Percentiles rank a stretch among this genome's conserved stretches.
Conservation (phyloP, 2,329 filamentous ascomycete genomes). For the Penicillium hordei region DNA sequence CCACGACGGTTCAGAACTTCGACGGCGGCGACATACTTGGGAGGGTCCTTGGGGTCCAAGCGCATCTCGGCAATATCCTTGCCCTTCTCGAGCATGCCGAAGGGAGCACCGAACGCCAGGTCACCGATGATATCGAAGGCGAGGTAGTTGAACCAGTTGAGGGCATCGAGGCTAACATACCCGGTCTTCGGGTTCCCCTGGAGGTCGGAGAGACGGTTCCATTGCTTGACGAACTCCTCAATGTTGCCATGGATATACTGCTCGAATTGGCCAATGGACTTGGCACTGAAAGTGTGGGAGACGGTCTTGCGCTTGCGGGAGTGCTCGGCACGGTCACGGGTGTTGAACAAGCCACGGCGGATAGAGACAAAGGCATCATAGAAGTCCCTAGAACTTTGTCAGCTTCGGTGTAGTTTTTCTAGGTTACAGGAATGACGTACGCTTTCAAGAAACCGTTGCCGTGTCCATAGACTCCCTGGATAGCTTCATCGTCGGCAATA, state of each 20-base stretch:
- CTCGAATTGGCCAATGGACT: slow-evolving; percentile 80
- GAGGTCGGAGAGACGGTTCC: slow-evolving; percentile 62
- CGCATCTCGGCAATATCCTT: slow-evolving; percentile 75
- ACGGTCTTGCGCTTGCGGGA: slow-evolving; percentile 86
- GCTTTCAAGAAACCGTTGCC: slow-evolving; percentile 73
- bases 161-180: slow-evolving; percentile 66
- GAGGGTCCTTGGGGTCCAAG: slow-evolving; percentile 57
- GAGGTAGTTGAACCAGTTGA: slow-evolving; percentile 77
- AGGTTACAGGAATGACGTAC: slow-evolving; percentile 43
- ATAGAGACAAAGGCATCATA: slow-evolving; percentile 93
- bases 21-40: slow-evolving; percentile 74
- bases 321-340: slow-evolving; percentile 76
- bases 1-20: slow-evolving; percentile 86
- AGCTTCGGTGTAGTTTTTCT: neutral
- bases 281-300: slow-evolving; percentile 80
- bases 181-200: slow-evolving; percentile 50
- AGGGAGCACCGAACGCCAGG: slow-evolving; percentile 70
- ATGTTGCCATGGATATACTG: slow-evolving; percentile 83
- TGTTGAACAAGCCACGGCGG: slow-evolving; percentile 83
- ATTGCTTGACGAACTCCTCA: slow-evolving; percentile 68
- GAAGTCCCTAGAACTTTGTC: slow-evolving; percentile 61
- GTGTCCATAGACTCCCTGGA: slow-evolving; percentile 74
- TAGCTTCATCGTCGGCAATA: slow-evolving; percentile 75
- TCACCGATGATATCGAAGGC: slow-evolving; percentile 63
- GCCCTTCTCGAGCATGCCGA: slow-evolving; percentile 78